Conservation (phyloP, 257 asterid genomes). For the Euphrasia confusa region DNA sequence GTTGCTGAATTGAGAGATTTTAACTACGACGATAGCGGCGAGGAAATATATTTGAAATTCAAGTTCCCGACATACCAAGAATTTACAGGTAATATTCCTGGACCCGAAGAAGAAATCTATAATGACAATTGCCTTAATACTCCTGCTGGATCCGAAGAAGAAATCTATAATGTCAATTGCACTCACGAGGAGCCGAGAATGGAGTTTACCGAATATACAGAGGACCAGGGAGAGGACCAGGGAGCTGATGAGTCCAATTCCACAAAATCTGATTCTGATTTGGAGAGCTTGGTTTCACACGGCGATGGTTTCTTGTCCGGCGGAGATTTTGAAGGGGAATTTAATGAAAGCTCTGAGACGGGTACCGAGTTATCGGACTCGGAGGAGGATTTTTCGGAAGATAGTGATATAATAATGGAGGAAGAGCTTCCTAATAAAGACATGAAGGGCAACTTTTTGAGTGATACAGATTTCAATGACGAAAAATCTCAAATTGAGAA, state of each 20-base stretch:
- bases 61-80: conserved; percentile 67
- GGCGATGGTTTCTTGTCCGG: conserved; percentile 52
- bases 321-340: conserved; percentile 46
- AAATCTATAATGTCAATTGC: neutral
- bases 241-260: conserved; percentile 9
- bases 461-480: conserved; percentile 38
- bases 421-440: conserved; percentile 33
- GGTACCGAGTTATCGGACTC: conserved; percentile 29
- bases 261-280: conserved; percentile 29
- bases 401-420: conserved; percentile 36
- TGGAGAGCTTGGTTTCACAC: conserved; percentile 22
- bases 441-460: conserved; percentile 26
- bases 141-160: conserved; percentile 12
- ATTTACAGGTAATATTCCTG: conserved; percentile 28
- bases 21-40: conserved; percentile 1
- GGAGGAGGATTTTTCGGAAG: conserved; percentile 36
- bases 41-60: conserved; percentile 41
- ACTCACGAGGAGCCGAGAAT: conserved; percentile 6
- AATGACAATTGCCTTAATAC: neutral
- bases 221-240: neutral
- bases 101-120: conserved; percentile 14
- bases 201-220: neutral
- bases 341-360: conserved; percentile 13
- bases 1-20: no score
- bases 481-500: conserved; percentile 28